Percentiles rank a stretch among this genome's conserved stretches.
phyloP scores from a whole-genome alignment of 345 rosid genomes.

The Eucalyptus viminalis region DNA sequence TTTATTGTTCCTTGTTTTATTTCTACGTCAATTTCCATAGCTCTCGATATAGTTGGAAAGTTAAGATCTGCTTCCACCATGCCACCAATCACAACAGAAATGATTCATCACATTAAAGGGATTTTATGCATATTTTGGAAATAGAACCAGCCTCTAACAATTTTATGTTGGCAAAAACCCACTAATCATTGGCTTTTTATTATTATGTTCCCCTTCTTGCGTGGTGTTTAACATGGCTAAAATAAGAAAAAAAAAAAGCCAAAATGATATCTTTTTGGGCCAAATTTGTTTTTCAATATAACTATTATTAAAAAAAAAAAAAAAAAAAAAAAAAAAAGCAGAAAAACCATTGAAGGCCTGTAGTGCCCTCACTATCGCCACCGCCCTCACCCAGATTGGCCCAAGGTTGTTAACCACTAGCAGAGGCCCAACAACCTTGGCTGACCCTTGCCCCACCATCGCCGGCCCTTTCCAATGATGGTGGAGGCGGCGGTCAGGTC shows the following conservation, averaged over 20 bases:
- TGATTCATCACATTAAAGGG: not conserved
- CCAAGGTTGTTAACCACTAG: no score
- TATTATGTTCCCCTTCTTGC: not conserved
- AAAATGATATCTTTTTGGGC: rapidly evolving
- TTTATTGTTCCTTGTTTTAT: no score
- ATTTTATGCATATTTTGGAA: not conserved
- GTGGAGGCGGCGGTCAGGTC: rapidly evolving
- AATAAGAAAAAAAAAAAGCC: not conserved
- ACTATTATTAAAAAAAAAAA: rapidly evolving
- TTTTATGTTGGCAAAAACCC: not conserved
- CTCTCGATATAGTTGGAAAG: not conserved
- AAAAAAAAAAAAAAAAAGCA: rapidly evolving
- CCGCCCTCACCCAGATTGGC: not conserved
- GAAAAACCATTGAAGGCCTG: not conserved
- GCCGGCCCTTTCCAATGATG: rapidly evolving
- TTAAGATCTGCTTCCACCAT: rapidly evolving
- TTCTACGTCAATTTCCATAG: rapidly evolving
- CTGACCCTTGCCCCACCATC: not conserved
- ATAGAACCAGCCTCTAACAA: not conserved
- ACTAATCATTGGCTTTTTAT: no score
- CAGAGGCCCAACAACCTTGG: rapidly evolving
- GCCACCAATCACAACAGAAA: rapidly evolving
- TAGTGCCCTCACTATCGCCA: rapidly evolving
- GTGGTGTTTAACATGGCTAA: rapidly evolving
- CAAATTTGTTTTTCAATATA: no score